phyloP scores from a whole-genome alignment of 169 alveolate species.

The Amoebophrya sp. region DNA sequence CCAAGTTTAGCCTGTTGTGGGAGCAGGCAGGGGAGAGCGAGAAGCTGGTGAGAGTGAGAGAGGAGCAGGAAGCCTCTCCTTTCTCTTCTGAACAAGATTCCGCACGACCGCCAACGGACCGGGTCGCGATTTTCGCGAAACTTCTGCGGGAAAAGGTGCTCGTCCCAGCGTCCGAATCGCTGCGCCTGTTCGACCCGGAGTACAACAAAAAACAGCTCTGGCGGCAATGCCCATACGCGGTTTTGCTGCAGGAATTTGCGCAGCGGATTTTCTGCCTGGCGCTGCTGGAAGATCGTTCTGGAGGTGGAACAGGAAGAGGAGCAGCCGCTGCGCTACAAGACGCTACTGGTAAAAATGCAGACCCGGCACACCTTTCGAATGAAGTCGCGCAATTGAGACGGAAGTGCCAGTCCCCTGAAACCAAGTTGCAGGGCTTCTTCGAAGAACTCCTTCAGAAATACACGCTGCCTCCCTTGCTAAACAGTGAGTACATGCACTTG shows the following conservation, averaged over 20 bases:
- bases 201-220: not conserved
- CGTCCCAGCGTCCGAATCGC: not conserved
- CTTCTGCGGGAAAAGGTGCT: not conserved
- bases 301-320: not conserved
- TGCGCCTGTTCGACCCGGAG: not conserved
- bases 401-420: too few species aligned
- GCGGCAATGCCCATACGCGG: not conserved
- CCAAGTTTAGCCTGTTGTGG: not conserved
- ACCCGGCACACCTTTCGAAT: too few species aligned
- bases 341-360: too few species aligned
- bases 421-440: too few species aligned
- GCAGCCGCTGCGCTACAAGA: not conserved
- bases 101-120: too few species aligned
- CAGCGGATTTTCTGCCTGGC: not conserved
- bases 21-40: not conserved
- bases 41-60: not conserved
- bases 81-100: too few species aligned
- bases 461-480: not conserved
- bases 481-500: not conserved
- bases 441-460: not conserved
- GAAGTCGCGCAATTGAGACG: too few species aligned
- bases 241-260: not conserved
- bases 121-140: too few species aligned
- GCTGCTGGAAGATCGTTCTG: not conserved
- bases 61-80: not conserved